These are phyloP conservation scores for Tetraselmis striata DNA, from an alignment of 139 green algal genomes.

Conservation along the genomic window DNA sequence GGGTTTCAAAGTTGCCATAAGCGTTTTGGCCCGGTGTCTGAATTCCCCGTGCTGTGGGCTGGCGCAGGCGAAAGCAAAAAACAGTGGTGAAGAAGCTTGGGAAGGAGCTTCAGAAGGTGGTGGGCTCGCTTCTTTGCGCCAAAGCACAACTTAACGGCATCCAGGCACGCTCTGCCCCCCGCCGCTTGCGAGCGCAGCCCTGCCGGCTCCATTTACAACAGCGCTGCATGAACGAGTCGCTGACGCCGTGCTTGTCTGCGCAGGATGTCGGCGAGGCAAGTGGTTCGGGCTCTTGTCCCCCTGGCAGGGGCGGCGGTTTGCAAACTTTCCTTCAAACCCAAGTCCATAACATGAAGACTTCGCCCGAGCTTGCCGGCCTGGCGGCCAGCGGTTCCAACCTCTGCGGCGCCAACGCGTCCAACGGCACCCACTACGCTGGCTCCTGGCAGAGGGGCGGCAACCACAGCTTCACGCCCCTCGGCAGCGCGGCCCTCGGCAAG, in stretches of 20 bases:
- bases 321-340: not conserved
- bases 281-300: not conserved
- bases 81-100: not conserved
- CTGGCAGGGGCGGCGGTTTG: not conserved
- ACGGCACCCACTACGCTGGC: too few relatives aligned
- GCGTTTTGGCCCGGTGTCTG: too few relatives aligned
- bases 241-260: too few relatives aligned
- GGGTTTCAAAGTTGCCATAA: too few relatives aligned
- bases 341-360: not conserved
- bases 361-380: not conserved
- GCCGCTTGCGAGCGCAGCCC: too few relatives aligned
- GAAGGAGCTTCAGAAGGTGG: not conserved
- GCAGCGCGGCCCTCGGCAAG: not conserved
- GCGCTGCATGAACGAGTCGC: too few relatives aligned
- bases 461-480: too few relatives aligned
- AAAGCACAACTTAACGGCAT: not conserved
- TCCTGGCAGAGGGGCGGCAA: too few relatives aligned
- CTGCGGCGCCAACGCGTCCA: too few relatives aligned
- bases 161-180: too few relatives aligned
- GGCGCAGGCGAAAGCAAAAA: not conserved
- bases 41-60: too few relatives aligned
- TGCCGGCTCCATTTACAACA: too few relatives aligned
- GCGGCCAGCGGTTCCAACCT: not conserved
- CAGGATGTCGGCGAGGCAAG: not conserved
- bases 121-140: not conserved